A percentile compares a stretch with the other conserved stretches of the same genome.
Evolutionary conservation across 2,329 filamentous ascomycete species (phyloP).

Genomic region (Neofusicoccum sp.): DNA sequence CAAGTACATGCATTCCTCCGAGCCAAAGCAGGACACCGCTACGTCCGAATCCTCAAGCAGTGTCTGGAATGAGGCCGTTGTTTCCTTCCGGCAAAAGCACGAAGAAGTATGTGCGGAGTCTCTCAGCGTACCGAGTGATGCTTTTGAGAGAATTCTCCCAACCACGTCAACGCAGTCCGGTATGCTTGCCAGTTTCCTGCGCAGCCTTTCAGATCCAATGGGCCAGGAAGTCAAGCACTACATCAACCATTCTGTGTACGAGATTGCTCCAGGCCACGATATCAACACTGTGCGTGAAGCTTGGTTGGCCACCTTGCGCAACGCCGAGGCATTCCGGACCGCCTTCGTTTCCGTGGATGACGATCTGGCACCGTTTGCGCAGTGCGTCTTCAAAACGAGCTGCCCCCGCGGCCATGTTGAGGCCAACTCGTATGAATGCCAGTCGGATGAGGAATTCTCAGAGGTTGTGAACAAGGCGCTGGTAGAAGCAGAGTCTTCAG

Average conservation of each 20-base stretch:
- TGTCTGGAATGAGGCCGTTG: neutral
- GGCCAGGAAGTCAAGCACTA: neutral
- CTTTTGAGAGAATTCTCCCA: slow-evolving; percentile 12
- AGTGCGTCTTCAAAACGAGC: slow-evolving; percentile 5
- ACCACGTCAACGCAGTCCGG: slow-evolving; percentile 15
- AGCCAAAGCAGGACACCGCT: neutral
- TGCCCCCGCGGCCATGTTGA: neutral
- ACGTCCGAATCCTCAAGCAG: neutral
- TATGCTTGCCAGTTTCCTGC: slow-evolving; percentile 18
- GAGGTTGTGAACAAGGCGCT: neutral
- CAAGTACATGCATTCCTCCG: neutral
- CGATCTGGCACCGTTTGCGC: slow-evolving; percentile 17
- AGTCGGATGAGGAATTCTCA: neutral
- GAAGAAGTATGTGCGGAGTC: neutral
- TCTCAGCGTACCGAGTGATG: neutral
- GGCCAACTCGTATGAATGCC: neutral
- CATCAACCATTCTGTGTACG: slow-evolving; percentile 18
- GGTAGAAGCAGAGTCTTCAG: slow-evolving; percentile 11
- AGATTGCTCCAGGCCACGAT: neutral
- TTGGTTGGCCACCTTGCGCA: slow-evolving; percentile 7
- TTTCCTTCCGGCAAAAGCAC: neutral
- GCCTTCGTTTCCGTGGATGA: slow-evolving; percentile 15
- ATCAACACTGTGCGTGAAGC: neutral
- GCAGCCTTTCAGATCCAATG: neutral
- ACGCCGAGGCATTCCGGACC: slow-evolving; percentile 5